These are phyloP conservation scores for Luffa aegyptiaca DNA, from an alignment of 306 rosid genomes.

Conservation along the genomic window DNA sequence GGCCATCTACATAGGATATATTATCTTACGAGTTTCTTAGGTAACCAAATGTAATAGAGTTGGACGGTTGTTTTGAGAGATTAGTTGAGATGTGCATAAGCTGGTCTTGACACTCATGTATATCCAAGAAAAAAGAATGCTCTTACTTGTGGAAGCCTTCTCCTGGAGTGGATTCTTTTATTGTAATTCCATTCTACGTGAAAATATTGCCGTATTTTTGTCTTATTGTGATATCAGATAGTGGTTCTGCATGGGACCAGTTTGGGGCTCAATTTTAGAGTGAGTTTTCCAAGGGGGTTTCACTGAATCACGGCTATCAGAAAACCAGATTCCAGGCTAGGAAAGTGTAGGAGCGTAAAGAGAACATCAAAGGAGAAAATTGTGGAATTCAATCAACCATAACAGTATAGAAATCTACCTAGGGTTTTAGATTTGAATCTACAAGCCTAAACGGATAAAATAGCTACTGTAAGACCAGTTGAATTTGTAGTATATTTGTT, in stretches of 20 bases:
- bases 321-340: background rate
- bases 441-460: background rate
- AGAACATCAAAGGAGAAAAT: background rate
- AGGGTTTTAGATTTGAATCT: background rate
- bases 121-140: background rate
- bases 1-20: background rate
- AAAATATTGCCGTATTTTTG: background rate
- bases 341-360: background rate
- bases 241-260: background rate
- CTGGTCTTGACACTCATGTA: too few relatives aligned
- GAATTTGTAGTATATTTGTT: background rate
- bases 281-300: background rate
- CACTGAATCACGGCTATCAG: background rate
- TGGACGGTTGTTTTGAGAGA: background rate
- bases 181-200: background rate
- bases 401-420: background rate
- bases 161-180: background rate
- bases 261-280: background rate
- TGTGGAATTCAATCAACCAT: background rate
- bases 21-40: background rate
- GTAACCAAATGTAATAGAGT: background rate
- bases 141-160: background rate
- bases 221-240: background rate
- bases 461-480: background rate
- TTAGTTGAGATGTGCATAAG: background rate